Base-by-base conservation (phyloP, 208 protist species). In the Acanthamoeba lenticulata region DNA sequence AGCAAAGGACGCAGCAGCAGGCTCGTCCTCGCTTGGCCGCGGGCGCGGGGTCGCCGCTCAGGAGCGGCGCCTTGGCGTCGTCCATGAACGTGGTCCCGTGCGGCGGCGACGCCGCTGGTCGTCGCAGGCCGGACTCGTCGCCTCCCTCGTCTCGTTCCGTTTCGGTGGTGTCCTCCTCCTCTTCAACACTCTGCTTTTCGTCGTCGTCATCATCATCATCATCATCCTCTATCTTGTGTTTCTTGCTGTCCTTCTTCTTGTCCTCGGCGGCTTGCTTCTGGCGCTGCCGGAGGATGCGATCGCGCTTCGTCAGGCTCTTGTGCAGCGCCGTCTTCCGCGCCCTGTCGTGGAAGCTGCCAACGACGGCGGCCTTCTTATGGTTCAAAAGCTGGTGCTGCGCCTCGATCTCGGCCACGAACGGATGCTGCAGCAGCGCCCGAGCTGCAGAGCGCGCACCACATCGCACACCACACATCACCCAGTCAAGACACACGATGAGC, bases 251-350 rank as follows among this genome's bases (percentile, higher is more conserved):
- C 62, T 90, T 27, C 83, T 90, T 40, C 34, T 36, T 65, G 32
- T 88, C 40, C 77, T 86, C 57, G 45, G 3, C 15, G 21, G 44
- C 77, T 17, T 86, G 34, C 77, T 86, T 86, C 77, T 86, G 44
- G 15, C 77, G 38, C 77, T 86, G 77, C 77, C 83, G 42, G 38
- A 83, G 19, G 4, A 93, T 34, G 13, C 42, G 38, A 17, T 93
- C 45, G 0, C 90, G 40, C 90, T 93, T 93, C 11, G 90, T 47
- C n/a, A 93, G 67, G n/a, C 65, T 77, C 67, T 83, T 77, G 44
- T 83, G 45, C 40, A 93, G 65, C 1, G 34, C 90, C 9, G 77
- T 57, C 44, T 60, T 81, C 24, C 79, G 15, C n/a, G 19, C 32
- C 38, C n/a, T n/a, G n/a, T n/a, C n/a, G n/a, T n/a, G n/a, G n/a